Percentiles rank a stretch among this genome's conserved stretches.
These are phyloP conservation scores for Hypoxylon intermedium DNA, from an alignment of 495 filamentous ascomycete genomes.

Conservation along the genomic window DNA sequence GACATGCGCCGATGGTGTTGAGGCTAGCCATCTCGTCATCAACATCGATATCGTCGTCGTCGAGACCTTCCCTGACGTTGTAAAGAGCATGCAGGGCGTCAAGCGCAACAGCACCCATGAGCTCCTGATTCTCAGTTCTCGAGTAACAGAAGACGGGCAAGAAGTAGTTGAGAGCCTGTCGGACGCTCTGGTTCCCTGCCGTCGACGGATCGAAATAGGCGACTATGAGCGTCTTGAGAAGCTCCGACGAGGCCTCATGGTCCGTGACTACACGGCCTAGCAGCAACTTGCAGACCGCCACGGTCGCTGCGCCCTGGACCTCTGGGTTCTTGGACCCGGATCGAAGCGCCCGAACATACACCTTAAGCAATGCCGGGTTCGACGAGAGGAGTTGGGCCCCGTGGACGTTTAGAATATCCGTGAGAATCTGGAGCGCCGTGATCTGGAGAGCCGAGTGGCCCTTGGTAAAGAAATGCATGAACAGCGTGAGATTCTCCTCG, in stretches of 20 bases:
- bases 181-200: conserved; percentile 79
- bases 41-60: conserved; percentile 80
- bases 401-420: conserved; percentile 89
- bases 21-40: conserved; percentile 83
- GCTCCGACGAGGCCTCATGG: conserved; percentile 62
- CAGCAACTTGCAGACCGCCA: conserved; percentile 84
- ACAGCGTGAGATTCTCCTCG: conserved; percentile 89
- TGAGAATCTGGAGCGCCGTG: conserved; percentile 89
- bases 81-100: conserved; percentile 70
- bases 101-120: conserved; percentile 75
- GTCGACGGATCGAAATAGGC: conserved; percentile 92
- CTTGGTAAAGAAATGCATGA: conserved; percentile 94
- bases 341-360: conserved; percentile 78
- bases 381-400: conserved; percentile 71
- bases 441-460: conserved; percentile 89
- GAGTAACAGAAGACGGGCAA: conserved; percentile 94
- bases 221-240: conserved; percentile 81
- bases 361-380: conserved; percentile 72
- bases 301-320: conserved; percentile 82
- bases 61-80: conserved; percentile 71
- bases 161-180: conserved; percentile 93
- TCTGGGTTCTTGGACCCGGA: conserved; percentile 69
- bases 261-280: conserved; percentile 73
- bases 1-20: conserved; percentile 73
- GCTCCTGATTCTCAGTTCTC: conserved; percentile 75